phyloP scores from a whole-genome alignment of 768 basidiomycete species.

The Hemileccinum rubropunctum region DNA sequence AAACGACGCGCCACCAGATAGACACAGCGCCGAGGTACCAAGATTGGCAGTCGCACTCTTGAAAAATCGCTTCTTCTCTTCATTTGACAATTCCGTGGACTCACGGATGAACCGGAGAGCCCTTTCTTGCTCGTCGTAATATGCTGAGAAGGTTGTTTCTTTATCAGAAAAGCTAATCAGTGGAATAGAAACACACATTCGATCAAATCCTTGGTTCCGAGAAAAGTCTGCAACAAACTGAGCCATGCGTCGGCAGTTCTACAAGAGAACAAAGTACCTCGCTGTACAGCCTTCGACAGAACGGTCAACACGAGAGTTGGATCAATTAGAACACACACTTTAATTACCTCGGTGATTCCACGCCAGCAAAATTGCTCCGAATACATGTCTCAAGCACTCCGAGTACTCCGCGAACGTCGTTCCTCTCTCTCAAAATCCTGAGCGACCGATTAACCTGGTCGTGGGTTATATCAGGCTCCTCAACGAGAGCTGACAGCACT shows the following conservation, averaged over 20 bases:
- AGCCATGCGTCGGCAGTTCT: conserved; percentile 7
- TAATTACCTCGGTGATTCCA: conserved; percentile 75
- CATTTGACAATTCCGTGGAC: conserved; percentile 66
- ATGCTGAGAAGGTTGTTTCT: conserved; percentile 49
- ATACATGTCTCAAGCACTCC: conserved; percentile 91
- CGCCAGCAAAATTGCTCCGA: conserved; percentile 89
- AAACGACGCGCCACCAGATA: conserved; percentile 95
- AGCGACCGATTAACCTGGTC: conserved; percentile 76
- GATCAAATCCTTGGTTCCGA: conserved; percentile 86
- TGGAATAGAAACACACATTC: conserved; percentile 54
- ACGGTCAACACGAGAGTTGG: conserved; percentile 4
- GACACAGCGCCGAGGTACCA: conserved; percentile 87
- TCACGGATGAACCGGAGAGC: conserved; percentile 77
- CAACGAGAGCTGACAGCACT: not conserved
- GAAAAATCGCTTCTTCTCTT: conserved; percentile 93
- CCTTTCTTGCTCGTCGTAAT: conserved; percentile 73
- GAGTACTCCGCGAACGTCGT: conserved; percentile 81
- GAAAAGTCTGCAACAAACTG: conserved; percentile 63
- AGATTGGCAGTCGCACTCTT: conserved; percentile 85
- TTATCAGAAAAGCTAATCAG: not conserved
- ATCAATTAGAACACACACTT: not conserved
- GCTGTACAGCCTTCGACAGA: conserved; percentile 70
- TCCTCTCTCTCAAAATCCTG: conserved; percentile 62
- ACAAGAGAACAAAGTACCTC: conserved; percentile 47
- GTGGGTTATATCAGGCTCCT: not conserved